Evolutionary conservation across 805 yeast genomes (phyloP).

Genomic region (Tetrapisispora pingtungensis): DNA sequence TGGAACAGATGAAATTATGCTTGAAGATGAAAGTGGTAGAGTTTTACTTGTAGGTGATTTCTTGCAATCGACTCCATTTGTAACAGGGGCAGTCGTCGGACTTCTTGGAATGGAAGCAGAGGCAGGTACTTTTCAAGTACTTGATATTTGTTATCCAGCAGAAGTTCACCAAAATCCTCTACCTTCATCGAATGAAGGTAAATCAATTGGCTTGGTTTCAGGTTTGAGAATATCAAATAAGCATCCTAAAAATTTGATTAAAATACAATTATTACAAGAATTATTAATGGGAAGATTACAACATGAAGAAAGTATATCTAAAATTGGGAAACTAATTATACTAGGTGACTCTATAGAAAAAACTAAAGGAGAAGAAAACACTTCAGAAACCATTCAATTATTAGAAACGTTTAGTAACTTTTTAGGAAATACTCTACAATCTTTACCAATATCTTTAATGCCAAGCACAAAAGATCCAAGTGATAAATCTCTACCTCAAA

Average conservation of each 20-base stretch:
- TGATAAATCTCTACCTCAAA: constrained; percentile 81
- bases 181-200: constrained; percentile 22
- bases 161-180: constrained; percentile 44
- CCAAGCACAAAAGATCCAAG: constrained; percentile 85
- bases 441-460: constrained; percentile 64
- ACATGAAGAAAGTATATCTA: constrained; percentile 19
- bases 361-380: constrained; percentile 32
- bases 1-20: constrained; percentile 48
- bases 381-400: constrained; percentile 46
- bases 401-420: constrained; percentile 49
- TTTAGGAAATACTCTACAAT: constrained; percentile 43
- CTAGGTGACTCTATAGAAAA: constrained; percentile 60
- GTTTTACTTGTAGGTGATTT: constrained; percentile 58
- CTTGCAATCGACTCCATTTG: constrained; percentile 47
- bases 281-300: constrained; percentile 60
- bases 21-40: constrained; percentile 92
- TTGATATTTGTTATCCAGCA: constrained; percentile 69
- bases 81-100: constrained; percentile 86
- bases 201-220: constrained; percentile 59
- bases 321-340: constrained; percentile 45
- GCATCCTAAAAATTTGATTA: constrained; percentile 32
- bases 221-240: constrained; percentile 55
- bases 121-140: constrained; percentile 74
- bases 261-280: constrained; percentile 52
- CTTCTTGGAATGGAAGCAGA: constrained; percentile 76